These are phyloP conservation scores for Myochromella boudieri DNA, from an alignment of 768 basidiomycete genomes.

Conservation along the genomic window DNA sequence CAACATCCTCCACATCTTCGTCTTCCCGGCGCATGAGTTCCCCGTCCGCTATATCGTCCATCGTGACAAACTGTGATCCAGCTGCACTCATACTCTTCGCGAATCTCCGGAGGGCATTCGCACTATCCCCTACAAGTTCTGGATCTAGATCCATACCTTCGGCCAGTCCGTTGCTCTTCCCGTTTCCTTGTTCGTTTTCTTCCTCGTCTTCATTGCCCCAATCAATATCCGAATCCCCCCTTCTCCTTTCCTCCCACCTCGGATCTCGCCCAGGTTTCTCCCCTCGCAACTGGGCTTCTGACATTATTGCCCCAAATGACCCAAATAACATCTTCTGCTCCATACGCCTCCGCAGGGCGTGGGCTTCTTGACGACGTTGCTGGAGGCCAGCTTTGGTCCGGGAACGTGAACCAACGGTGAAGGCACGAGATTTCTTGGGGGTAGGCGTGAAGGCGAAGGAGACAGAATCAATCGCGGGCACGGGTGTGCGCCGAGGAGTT, in stretches of 20 bases:
- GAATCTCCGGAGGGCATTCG: slow-evolving; percentile 49
- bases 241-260: slow-evolving; percentile 49
- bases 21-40: slow-evolving; percentile 56
- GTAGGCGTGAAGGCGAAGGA: slow-evolving; percentile 35
- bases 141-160: slow-evolving; percentile 69
- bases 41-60: slow-evolving; percentile 65
- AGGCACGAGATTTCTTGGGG: slow-evolving; percentile 29
- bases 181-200: slow-evolving; percentile 16
- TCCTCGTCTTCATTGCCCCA: slow-evolving; percentile 50
- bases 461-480: slow-evolving; percentile 26
- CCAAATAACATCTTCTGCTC: slow-evolving; percentile 38
- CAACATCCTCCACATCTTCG: slow-evolving; percentile 54
- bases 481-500: not conserved
- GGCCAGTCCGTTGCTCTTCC: slow-evolving; percentile 22
- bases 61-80: slow-evolving; percentile 42
- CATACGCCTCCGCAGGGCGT: slow-evolving; percentile 20
- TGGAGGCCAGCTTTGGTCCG: slow-evolving; percentile 23
- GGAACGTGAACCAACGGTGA: slow-evolving; percentile 21
- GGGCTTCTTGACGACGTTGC: slow-evolving; percentile 21
- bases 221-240: slow-evolving; percentile 27
- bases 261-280: slow-evolving; percentile 39
- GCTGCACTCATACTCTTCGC: slow-evolving; percentile 18
- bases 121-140: slow-evolving; percentile 39
- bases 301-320: slow-evolving; percentile 52
- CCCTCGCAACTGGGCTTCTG: slow-evolving; percentile 49